Base-by-base conservation (phyloP, 1,284 basidiomycete species). In the Pisolithus thermaeus region DNA sequence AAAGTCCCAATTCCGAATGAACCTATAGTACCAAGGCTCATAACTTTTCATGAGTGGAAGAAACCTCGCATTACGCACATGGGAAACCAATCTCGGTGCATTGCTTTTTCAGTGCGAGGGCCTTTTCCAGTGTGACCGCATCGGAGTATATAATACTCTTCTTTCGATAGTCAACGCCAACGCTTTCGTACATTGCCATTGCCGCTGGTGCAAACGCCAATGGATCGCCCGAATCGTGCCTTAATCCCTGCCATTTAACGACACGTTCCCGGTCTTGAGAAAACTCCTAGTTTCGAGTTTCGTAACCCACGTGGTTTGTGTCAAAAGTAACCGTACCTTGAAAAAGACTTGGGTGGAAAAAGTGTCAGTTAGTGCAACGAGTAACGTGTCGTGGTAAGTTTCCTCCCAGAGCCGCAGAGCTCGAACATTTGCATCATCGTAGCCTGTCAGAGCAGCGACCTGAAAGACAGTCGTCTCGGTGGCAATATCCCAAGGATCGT, bases 201-300 rank as follows among this genome's bases (percentile, higher is more conserved):
- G 84, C 91, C 20, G 78, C 73, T 16, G 79, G 78, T 6, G 85
- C 90, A 62, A 91, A 97, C 11, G 68, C 69, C 56, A 88, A 80
- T 0, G 94, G 92, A 62, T 95, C 87, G 2, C 93, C 93, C 1
- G 89, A 92, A 66, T 97, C 94, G 68, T 97, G 94, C n/a, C 94
- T 81, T 20, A 97, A 72, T 1, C 87, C 87, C 18, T 72, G 73
- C 93, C 94, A 97, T 32, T 79, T 76, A 18, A 71, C 65, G 0
- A 86, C 88, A 4, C 81, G 78, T 27, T 73, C 78, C 0, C 78
- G 77, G 56, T 90, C 73, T 27, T 73, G 64, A 0, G 70, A 64
- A 48, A 94, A 84, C 58, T 91, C 86, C 79, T 83, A 55, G 44
- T 35, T 47, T 46, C 23, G 42, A 18, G 7, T 20, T 11, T 16